Percentiles rank a stretch among this genome's conserved stretches.
Evolutionary conservation across 106 monocot genomes (phyloP).

Genomic region (Phalaenopsis equestris): DNA sequence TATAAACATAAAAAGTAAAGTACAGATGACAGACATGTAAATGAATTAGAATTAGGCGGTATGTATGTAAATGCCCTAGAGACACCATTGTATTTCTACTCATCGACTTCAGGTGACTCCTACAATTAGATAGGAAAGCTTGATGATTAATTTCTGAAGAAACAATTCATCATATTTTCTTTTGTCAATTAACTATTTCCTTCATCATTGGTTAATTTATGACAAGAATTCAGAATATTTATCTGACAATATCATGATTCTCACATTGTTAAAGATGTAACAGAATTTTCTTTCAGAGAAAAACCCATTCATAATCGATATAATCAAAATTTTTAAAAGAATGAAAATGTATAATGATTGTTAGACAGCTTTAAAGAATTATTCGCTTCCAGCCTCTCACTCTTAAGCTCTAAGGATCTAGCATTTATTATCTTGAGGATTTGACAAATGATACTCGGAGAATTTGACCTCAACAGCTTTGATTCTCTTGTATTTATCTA

Average conservation of each 20-base stretch:
- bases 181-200: neutral
- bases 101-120: neutral
- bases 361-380: neutral
- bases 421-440: neutral
- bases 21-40: too few relatives aligned
- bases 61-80: neutral
- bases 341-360: neutral
- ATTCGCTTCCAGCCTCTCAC: neutral
- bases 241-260: neutral
- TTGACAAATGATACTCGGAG: neutral
- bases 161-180: too few relatives aligned
- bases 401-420: neutral
- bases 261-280: neutral
- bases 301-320: neutral
- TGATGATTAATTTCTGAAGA: neutral
- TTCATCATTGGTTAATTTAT: neutral
- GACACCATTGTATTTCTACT: neutral
- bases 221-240: neutral
- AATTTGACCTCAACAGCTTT: neutral
- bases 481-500: neutral
- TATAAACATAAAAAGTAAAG: too few relatives aligned
- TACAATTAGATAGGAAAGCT: neutral
- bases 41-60: too few relatives aligned
- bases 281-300: neutral
- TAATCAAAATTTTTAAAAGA: neutral